Percentiles rank a stretch among this genome's conserved stretches.
Evolutionary conservation across 306 rosid genomes (phyloP).

Genomic region (Malus fusca): DNA sequence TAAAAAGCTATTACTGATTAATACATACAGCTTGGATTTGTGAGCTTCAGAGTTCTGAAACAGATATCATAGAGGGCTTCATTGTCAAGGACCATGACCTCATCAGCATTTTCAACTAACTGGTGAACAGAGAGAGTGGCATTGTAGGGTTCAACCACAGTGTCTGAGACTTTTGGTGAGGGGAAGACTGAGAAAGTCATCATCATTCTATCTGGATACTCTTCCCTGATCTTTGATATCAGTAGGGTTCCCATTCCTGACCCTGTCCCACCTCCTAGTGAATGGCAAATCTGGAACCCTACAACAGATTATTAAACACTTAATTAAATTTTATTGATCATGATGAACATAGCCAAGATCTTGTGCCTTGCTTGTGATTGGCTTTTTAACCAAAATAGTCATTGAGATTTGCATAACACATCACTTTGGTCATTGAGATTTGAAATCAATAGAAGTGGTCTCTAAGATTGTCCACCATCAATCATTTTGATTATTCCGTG

Average conservation of each 20-base stretch:
- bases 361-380: no score
- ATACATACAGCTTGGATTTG: conserved; percentile 79
- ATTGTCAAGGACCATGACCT: conserved; percentile 85
- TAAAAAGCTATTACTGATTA: background rate
- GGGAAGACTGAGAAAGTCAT: conserved; percentile 88
- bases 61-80: conserved; percentile 92
- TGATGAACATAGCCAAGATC: background rate
- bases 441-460: no score
- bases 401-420: no score
- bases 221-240: conserved; percentile 93
- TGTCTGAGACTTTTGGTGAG: conserved; percentile 80
- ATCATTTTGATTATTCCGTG: no score
- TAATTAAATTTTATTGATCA: background rate
- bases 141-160: conserved; percentile 88
- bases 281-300: conserved; percentile 90
- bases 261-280: conserved; percentile 93
- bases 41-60: conserved; percentile 88
- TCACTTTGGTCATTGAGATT: no score
- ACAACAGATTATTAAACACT: conserved; percentile 1
- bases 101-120: conserved; percentile 82
- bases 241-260: conserved; percentile 89
- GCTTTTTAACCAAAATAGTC: no score
- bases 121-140: conserved; percentile 90
- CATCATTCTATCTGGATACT: conserved; percentile 93
- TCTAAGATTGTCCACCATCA: no score